Evolutionary conservation across 1,284 basidiomycete genomes (phyloP), one percentile per base, ranked within the genome.

Genomic region (Somion occarium): DNA sequence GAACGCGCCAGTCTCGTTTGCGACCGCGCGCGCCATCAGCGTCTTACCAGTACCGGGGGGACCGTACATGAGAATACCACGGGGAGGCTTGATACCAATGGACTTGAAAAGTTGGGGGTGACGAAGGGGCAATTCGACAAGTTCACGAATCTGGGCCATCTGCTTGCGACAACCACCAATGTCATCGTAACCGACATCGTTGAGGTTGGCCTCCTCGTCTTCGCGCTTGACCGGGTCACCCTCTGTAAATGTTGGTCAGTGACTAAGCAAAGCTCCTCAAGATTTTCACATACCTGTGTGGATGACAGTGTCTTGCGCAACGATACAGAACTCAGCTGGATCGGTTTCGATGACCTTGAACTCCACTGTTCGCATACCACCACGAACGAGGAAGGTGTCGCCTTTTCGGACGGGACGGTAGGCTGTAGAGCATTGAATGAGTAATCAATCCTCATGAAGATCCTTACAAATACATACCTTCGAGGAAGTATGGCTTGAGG

Each of bases 101-200:
- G 93, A 95, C 72, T 99, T 99, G 88, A 98, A 99, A 13, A 99
- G 83, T 73, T 99, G 95, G 22, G 97, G 97, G 75, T 99, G 97
- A 52, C 96, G 92, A 38, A 99, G 82, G 26, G 96, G 97, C 4
- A 99, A 79, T 72, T 99, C 97, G 57, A 99, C 97, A 50, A 99
- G 86, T 78, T 99, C 97, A 70, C 97, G 94, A 56, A 99, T 98
- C 69, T 98, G 95, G 2, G 96, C 96, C 88, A 99, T 94, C 71
- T 99, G 97, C 71, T 99, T 99, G 62, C 96, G 83, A 78, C 95
- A 98, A 48, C 96, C 96, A 75, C 96, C 97, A 61, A 99, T 96
- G 65, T 99, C 96, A 64, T 99, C 97, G 68, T 99, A 99, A 30
- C 97, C 97, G 58, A 99, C 97, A 62, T 97, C 97, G 59, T 84